phyloP scores from a whole-genome alignment of 2,329 filamentous ascomycete genomes.

The Rhynchosporium graminicola region DNA sequence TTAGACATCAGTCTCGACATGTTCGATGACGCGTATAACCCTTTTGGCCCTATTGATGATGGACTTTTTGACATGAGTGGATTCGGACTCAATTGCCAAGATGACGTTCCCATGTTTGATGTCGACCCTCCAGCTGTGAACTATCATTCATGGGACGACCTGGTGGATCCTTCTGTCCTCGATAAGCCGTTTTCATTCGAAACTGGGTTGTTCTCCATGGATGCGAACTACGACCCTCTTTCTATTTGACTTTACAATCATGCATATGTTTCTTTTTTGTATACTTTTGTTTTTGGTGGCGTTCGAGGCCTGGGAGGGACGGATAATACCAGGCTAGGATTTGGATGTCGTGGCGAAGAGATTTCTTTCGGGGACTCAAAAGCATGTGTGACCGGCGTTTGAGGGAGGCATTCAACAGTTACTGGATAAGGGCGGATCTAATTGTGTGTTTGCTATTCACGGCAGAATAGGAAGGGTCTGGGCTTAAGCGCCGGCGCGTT shows the following conservation, averaged over 20 bases:
- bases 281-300: slow-evolving; percentile 20
- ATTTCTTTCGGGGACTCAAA: slow-evolving; percentile 18
- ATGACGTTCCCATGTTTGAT: slow-evolving; percentile 36
- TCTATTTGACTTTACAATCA: slow-evolving; percentile 19
- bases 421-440: background rate
- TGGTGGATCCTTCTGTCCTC: slow-evolving; percentile 48
- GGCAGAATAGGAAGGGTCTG: background rate
- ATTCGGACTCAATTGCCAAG: slow-evolving; percentile 36
- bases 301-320: slow-evolving; percentile 12
- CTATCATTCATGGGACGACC: slow-evolving; percentile 50
- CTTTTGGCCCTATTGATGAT: slow-evolving; percentile 47
- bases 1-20: slow-evolving; percentile 54
- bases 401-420: background rate
- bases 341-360: slow-evolving; percentile 5
- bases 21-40: slow-evolving; percentile 47
- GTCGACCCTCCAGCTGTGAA: slow-evolving; percentile 34
- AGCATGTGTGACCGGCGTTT: slow-evolving; percentile 19
- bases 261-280: slow-evolving; percentile 20
- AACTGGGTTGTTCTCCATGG: slow-evolving; percentile 47
- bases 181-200: slow-evolving; percentile 57
- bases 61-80: slow-evolving; percentile 48
- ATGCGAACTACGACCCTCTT: slow-evolving; percentile 37
- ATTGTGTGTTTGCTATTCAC: background rate
- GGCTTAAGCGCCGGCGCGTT: slow-evolving; percentile 13
- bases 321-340: slow-evolving; percentile 7